phyloP scores from a whole-genome alignment of 257 asterid genomes.

The Fraxinus pennsylvanica region DNA sequence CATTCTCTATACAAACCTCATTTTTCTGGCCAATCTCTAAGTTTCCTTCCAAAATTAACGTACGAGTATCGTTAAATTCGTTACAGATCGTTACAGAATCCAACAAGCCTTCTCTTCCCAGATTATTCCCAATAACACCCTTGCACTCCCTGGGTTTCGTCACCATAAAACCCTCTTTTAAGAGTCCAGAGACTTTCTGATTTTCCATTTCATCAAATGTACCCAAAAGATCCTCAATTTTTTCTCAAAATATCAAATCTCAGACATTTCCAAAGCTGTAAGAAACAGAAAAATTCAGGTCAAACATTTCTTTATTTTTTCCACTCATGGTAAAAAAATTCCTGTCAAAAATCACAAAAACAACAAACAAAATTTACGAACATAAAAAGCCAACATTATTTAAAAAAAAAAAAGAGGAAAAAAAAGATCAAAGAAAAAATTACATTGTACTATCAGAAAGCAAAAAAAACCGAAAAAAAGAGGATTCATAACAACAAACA shows the following conservation, averaged over 20 bases:
- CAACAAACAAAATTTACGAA: not conserved
- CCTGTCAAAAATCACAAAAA: slow-evolving; percentile 13
- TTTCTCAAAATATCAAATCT: slow-evolving; percentile 33
- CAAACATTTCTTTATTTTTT: slow-evolving; percentile 19
- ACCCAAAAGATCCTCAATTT: slow-evolving; percentile 43
- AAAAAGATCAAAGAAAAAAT: slow-evolving; percentile 22
- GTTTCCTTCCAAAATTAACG: slow-evolving; percentile 24
- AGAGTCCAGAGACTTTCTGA: slow-evolving; percentile 40
- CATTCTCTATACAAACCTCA: slow-evolving; percentile 22
- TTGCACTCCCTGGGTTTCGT: slow-evolving; percentile 18
- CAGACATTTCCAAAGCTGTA: slow-evolving; percentile 39
- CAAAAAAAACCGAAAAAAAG: too few relatives aligned
- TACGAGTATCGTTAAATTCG: slow-evolving; percentile 10
- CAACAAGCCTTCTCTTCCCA: slow-evolving; percentile 22
- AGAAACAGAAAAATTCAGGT: slow-evolving; percentile 26
- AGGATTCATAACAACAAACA: too few relatives aligned
- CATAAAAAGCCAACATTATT: too few relatives aligned
- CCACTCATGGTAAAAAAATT: not conserved
- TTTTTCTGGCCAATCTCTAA: slow-evolving; percentile 21
- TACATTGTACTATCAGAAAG: not conserved
- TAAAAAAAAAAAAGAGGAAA: slow-evolving; percentile 5
- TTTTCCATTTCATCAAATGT: slow-evolving; percentile 47
- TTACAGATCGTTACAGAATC: slow-evolving; percentile 17
- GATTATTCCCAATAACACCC: slow-evolving; percentile 30
- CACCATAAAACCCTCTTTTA: slow-evolving; percentile 31